phyloP scores from a whole-genome alignment of 768 basidiomycete species.

The Solioccasus polychromus region DNA sequence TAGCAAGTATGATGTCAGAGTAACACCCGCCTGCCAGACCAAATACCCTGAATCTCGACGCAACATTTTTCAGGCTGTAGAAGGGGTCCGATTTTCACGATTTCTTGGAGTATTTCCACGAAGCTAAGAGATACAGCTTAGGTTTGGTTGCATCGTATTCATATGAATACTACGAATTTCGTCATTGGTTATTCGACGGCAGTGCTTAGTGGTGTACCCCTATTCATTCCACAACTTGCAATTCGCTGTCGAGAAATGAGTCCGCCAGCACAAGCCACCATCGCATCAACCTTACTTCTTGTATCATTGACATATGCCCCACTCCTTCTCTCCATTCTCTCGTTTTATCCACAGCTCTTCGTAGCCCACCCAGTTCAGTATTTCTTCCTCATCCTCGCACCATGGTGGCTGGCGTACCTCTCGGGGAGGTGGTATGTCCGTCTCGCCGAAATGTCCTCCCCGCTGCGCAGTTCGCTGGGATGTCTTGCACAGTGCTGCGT shows the following conservation, averaged over 20 bases:
- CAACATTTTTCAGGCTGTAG: too few species aligned
- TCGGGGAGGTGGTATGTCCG: constrained; percentile 21
- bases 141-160: too few species aligned
- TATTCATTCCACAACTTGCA: too few species aligned
- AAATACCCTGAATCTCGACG: too few species aligned
- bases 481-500: constrained; percentile 23
- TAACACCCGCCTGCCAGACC: too few species aligned
- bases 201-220: constrained; percentile 11
- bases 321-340: constrained; percentile 15
- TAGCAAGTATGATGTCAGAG: too few species aligned
- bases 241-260: too few species aligned
- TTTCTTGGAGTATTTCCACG: too few species aligned
- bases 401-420: constrained; percentile 20
- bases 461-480: constrained; percentile 23
- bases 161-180: too few species aligned
- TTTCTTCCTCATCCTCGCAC: constrained; percentile 22
- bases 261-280: background rate
- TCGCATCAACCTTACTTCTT: constrained; percentile 10
- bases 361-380: constrained; percentile 8
- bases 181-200: constrained; percentile 4
- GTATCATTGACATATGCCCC: constrained; percentile 12
- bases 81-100: too few species aligned
- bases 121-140: too few species aligned
- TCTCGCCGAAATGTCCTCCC: constrained; percentile 17
- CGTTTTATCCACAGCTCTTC: constrained; percentile 10